Evolutionary conservation across 306 rosid species (phyloP), one percentile per base, ranked within the genome.

Genomic region (Quercus robur): DNA sequence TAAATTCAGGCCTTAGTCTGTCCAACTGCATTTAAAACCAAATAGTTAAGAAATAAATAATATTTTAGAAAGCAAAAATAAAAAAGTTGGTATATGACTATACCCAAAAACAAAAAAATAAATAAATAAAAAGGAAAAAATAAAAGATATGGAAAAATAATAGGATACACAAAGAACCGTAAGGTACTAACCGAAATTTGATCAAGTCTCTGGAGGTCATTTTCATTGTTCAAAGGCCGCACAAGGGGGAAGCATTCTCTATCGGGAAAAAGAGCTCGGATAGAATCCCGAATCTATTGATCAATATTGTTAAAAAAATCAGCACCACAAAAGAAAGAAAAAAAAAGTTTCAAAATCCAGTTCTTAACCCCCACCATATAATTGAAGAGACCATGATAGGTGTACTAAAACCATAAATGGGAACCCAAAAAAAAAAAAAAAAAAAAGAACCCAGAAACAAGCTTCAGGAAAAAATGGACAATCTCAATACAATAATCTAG

Each of bases 161-260:
- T 52, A 3, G 17, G 66, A 83, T n/a, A 59, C 26, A 3, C 21
- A 33, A 12, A 19, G 51, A 54, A 13, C 23, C 66, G 58, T 57
- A 58, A 58, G 66, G 52, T 75, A 85, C 94, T 82, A 28, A 91
- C 98, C 74, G 84, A 78, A 82, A 91, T 96, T 89, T 91, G 92
- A 81, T 93, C 99, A 81, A 96, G 88, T 80, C 92, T 81, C 82
- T 89, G 99, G 11, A 93, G 97, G 69, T 93, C 98, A 80, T 78
- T 86, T 88, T 96, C 99, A 8, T 88, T 86, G 83, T 93, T 90
- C 84, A 96, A 84, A 75, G 99, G 99, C 62, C 98, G 93, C 78
- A 90, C 93, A 51, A 96, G 98, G 41, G 98, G 88, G 91, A 93
- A 93, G 81, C 99, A 96, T 75, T 96, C 99, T 88, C 98, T 83